phyloP scores from a whole-genome alignment of 768 basidiomycete genomes.

The Peribolospora kevripleyi region DNA sequence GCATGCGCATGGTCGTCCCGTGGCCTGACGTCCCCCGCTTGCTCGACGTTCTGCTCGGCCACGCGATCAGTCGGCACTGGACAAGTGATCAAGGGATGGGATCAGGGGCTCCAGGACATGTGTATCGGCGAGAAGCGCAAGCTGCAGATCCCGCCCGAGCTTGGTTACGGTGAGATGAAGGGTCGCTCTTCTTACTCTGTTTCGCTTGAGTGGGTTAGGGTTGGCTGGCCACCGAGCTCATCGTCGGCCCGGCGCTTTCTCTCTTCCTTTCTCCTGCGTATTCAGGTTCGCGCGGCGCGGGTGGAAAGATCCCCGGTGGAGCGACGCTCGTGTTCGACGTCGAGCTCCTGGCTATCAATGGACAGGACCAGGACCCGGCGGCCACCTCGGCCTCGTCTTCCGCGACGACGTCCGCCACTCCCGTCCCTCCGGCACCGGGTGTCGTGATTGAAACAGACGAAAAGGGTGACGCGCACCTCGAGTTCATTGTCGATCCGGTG shows the following conservation, averaged over 20 bases:
- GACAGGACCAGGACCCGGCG: too few species aligned
- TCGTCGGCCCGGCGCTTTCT: background rate
- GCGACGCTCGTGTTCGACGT: slow-evolving; percentile 22
- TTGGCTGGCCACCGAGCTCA: too few species aligned
- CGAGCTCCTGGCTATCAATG: slow-evolving; percentile 20
- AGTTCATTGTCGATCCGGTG: too few species aligned
- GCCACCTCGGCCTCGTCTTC: too few species aligned
- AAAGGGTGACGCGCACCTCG: too few species aligned
- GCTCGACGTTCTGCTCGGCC: too few species aligned
- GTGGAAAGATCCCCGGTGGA: slow-evolving; percentile 20
- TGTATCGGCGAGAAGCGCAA: slow-evolving; percentile 19
- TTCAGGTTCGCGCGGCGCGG: slow-evolving; percentile 16
- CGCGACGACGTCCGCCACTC: too few species aligned
- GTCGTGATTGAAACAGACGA: too few species aligned
- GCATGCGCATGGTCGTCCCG: too few species aligned
- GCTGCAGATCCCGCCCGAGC: slow-evolving; percentile 20
- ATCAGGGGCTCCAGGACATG: slow-evolving; percentile 4
- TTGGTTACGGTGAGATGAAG: slow-evolving; percentile 18
- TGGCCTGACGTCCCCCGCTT: too few species aligned
- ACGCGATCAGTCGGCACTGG: slow-evolving; percentile 1
- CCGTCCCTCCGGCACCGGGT: too few species aligned
- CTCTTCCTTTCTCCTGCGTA: background rate
- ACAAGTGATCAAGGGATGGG: slow-evolving; percentile 9
- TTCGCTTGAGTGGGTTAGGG: too few species aligned
- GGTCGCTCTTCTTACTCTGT: background rate